Evolutionary conservation across 345 rosid genomes (phyloP).

Genomic region (Chamaenerion angustifolium): DNA sequence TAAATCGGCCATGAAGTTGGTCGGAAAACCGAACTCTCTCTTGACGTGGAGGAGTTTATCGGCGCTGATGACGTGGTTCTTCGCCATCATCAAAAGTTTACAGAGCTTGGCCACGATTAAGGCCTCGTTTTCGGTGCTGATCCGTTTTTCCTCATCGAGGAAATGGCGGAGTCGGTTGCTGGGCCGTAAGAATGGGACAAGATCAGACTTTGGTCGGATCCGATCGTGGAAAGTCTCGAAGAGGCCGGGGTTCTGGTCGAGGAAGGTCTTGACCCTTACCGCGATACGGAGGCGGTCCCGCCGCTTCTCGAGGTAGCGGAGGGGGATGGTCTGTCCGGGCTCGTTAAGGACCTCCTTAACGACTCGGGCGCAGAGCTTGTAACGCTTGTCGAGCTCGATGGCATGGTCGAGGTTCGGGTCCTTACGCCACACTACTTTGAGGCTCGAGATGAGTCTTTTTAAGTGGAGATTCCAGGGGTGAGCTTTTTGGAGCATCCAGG

Average conservation of each 20-base stretch:
- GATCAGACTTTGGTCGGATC: constrained; percentile 50
- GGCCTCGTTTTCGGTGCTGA: constrained; percentile 33
- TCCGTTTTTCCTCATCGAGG: constrained; percentile 51
- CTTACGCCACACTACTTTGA: constrained; percentile 70
- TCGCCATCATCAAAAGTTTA: constrained; percentile 77
- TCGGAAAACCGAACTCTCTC: constrained; percentile 82
- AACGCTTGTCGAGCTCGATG: constrained; percentile 51
- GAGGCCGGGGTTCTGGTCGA: constrained; percentile 38
- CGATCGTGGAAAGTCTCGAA: constrained; percentile 51
- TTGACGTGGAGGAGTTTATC: constrained; percentile 72
- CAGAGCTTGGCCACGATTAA: constrained; percentile 59
- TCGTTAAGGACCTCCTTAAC: constrained; percentile 68
- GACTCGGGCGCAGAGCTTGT: constrained; percentile 52
- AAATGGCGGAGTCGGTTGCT: constrained; percentile 39
- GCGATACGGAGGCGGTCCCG: constrained; percentile 61
- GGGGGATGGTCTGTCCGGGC: constrained; percentile 65
- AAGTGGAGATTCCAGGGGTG: constrained; percentile 4
- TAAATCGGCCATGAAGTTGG: constrained; percentile 50
- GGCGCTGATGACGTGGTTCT: constrained; percentile 34
- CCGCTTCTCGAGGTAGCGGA: constrained; percentile 58
- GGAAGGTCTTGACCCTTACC: constrained; percentile 31
- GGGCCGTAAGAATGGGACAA: constrained; percentile 40
- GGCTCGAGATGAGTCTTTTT: constrained; percentile 42
- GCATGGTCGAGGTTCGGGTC: constrained; percentile 60
- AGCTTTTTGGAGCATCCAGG: no score